Base-by-base conservation (phyloP, 495 filamentous ascomycete species). In the Lichina pygmaea region DNA sequence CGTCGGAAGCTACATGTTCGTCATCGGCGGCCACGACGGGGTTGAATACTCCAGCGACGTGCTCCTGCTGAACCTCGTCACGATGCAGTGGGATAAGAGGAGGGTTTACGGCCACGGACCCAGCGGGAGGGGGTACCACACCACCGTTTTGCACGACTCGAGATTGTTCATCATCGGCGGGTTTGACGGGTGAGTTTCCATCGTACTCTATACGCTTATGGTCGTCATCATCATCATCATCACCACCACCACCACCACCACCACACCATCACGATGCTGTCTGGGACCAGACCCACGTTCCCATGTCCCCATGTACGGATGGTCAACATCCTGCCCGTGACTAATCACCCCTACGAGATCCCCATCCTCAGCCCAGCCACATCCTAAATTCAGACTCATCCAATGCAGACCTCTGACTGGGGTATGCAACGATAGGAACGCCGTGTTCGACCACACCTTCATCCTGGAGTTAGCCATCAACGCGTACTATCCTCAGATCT, bases 401-500 rank as follows among this genome's bases (percentile, higher is more conserved):
- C 38, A 40, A 40, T n/a, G 12, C 15, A 40, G 38, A 40, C 38
- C 12, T 24, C 24, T 24, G 2, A 24, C 24, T 24, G 24, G 24
- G 4, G 24, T 10, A 46, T 47, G n/a, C 10, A 17, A 8, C n/a
- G 17, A 46, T 32, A 58, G 73, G 33, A 62, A 59, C 43, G 67
- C 70, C 50, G 72, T 77, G 15, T 77, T 77, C 56, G 64, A 64
- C 17, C 73, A 77, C 46, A 70, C 71, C 11, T 73, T 66, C 61
- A 60, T 74, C 6, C 60, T 77, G 17, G 73, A 77, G 55, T 59
- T 77, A 42, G 73, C 70, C 3, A 71, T 76, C 6, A 72, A 73
- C 50, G 66, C 72, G 33, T 77, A 77, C 51, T 77, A 76, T 48
- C 72, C 70, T 42, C 73, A 77, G 52, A 77, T 77, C 52, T 72